Conservation (phyloP, 176 grass and related monocot genomes). For the Dendrocalamus sinicus region DNA sequence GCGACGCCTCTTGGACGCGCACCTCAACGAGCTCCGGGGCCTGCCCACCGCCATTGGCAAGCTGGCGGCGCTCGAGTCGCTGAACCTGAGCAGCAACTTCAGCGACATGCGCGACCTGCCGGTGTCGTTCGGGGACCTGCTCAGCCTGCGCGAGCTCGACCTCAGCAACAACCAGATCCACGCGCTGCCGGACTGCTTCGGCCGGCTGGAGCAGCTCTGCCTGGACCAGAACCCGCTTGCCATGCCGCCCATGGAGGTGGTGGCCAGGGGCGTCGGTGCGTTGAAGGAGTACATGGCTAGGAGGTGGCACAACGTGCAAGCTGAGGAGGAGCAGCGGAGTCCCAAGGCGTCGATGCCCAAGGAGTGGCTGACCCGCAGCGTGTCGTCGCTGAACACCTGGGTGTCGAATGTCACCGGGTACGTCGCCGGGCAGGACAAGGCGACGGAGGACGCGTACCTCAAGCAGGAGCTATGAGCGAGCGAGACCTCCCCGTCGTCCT, state of each 20-base stretch:
- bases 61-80: conserved; percentile 72
- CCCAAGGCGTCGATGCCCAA: conserved; percentile 49
- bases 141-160: conserved; percentile 74
- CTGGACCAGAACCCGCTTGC: conserved; percentile 83
- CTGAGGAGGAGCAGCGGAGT: conserved; percentile 57
- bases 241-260: conserved; percentile 65
- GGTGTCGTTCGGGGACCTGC: conserved; percentile 62
- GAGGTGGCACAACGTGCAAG: conserved; percentile 43
- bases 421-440: conserved; percentile 24
- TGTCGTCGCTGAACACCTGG: conserved; percentile 64
- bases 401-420: conserved; percentile 42
- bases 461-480: conserved; percentile 52
- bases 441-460: conserved; percentile 51
- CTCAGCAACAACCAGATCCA: conserved; percentile 97
- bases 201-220: conserved; percentile 61
- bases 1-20: conserved; percentile 75
- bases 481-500: not conserved
- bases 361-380: conserved; percentile 65
- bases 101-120: conserved; percentile 77
- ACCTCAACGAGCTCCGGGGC: conserved; percentile 84
- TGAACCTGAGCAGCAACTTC: conserved; percentile 92
- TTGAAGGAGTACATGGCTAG: conserved; percentile 74
- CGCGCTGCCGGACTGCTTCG: conserved; percentile 73
- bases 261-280: conserved; percentile 44
- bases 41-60: conserved; percentile 72